phyloP scores from a whole-genome alignment of 805 yeast species.

The Ogataea saltuana region DNA sequence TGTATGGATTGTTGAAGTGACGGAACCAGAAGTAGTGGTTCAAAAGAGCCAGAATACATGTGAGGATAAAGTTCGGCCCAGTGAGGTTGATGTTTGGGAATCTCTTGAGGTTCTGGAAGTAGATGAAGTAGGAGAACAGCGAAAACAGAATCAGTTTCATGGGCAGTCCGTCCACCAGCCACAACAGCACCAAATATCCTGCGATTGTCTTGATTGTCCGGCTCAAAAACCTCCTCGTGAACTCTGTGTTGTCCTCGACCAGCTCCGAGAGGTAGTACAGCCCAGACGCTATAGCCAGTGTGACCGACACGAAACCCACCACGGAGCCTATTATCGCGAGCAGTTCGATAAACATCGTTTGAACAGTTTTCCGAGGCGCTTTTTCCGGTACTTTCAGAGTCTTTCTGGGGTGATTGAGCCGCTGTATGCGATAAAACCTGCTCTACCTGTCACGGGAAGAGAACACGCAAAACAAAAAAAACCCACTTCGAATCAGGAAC shows the following conservation, averaged over 20 bases:
- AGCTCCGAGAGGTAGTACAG: slow-evolving; percentile 87
- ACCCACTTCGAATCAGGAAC: too few species aligned
- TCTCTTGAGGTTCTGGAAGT: slow-evolving; percentile 70
- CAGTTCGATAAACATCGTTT: slow-evolving; percentile 55
- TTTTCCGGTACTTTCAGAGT: neutral
- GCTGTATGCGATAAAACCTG: neutral
- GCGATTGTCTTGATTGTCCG: slow-evolving; percentile 66
- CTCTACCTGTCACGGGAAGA: neutral
- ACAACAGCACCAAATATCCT: slow-evolving; percentile 52
- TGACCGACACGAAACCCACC: slow-evolving; percentile 60
- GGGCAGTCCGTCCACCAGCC: slow-evolving; percentile 80
- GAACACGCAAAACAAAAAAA: slow-evolving; percentile 9
- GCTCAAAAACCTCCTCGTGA: slow-evolving; percentile 70
- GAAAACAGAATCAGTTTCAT: slow-evolving; percentile 65
- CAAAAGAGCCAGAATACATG: slow-evolving; percentile 69
- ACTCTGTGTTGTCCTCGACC: slow-evolving; percentile 90
- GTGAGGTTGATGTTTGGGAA: slow-evolving; percentile 83
- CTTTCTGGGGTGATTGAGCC: neutral
- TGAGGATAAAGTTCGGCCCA: slow-evolving; percentile 66
- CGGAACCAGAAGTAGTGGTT: slow-evolving; percentile 92
- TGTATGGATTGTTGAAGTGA: slow-evolving; percentile 69
- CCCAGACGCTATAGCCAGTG: slow-evolving; percentile 78
- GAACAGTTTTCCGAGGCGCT: neutral
- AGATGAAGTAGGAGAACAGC: slow-evolving; percentile 67
- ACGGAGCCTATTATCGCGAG: slow-evolving; percentile 62